Evolutionary conservation across 345 rosid species (phyloP).

Genomic region (Populus deltoides): DNA sequence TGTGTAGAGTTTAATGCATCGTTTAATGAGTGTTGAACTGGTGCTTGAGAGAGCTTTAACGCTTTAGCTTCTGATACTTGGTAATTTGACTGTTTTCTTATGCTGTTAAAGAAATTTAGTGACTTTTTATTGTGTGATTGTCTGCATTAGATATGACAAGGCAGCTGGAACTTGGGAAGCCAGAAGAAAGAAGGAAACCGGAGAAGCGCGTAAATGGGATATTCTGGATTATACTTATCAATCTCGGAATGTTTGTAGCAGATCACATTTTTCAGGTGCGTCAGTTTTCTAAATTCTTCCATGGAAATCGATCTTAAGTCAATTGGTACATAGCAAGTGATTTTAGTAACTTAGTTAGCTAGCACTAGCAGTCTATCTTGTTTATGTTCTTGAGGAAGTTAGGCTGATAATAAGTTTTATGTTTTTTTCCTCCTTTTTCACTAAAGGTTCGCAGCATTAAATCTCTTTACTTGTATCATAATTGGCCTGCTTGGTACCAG

Average conservation of each 20-base stretch:
- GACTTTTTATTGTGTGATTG: too few relatives aligned
- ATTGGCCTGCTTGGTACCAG: conserved; percentile 81
- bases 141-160: conserved; percentile 49
- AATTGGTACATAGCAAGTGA: too few relatives aligned
- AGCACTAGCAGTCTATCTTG: too few relatives aligned
- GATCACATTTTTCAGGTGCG: conserved; percentile 82
- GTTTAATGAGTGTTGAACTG: not conserved
- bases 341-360: too few relatives aligned
- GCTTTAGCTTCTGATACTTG: too few relatives aligned
- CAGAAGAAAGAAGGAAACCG: conserved; percentile 41
- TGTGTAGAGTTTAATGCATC: not conserved
- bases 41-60: not conserved
- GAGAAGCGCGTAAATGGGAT: conserved; percentile 58
- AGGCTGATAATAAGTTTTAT: not conserved
- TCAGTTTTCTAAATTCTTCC: not conserved
- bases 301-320: not conserved
- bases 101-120: too few relatives aligned
- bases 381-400: not conserved
- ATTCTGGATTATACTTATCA: conserved; percentile 84
- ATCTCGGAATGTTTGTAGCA: conserved; percentile 67
- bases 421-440: not conserved
- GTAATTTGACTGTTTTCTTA: too few relatives aligned
- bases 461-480: conserved; percentile 75
- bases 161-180: conserved; percentile 59
- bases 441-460: conserved; percentile 53